phyloP scores from a whole-genome alignment of 768 basidiomycete species.

The Clitopilus passeckerianus region DNA sequence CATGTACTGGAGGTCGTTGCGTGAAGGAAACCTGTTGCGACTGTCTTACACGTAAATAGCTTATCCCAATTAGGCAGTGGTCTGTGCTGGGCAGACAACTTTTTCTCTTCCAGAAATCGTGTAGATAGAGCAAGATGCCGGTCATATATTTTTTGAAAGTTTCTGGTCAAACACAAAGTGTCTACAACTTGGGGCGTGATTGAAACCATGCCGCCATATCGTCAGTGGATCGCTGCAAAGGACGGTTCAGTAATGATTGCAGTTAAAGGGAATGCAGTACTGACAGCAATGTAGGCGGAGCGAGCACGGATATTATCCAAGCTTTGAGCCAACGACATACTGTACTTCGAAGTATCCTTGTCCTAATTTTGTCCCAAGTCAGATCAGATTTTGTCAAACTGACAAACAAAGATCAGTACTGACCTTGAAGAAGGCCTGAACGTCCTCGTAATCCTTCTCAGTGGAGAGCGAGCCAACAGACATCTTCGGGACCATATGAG shows the following conservation, averaged over 20 bases:
- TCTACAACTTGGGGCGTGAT: conserved; percentile 15
- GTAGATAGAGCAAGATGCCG: no score
- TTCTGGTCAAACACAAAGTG: neutral
- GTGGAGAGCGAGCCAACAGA: conserved; percentile 42
- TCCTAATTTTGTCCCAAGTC: conserved; percentile 29
- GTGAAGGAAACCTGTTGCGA: no score
- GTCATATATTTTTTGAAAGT: no score
- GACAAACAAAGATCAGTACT: conserved; percentile 7
- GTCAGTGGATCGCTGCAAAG: conserved; percentile 46
- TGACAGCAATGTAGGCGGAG: conserved; percentile 58
- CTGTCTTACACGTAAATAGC: no score
- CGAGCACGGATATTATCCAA: conserved; percentile 64
- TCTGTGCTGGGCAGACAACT: no score
- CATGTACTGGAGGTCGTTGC: no score
- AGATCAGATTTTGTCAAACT: conserved; percentile 11
- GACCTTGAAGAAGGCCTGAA: conserved; percentile 75
- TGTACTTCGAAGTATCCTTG: conserved; percentile 68
- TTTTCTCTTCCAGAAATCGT: no score
- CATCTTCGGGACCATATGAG: conserved; percentile 5
- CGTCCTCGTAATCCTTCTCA: conserved; percentile 57
- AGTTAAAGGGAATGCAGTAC: conserved; percentile 6
- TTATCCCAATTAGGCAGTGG: no score
- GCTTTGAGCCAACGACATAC: conserved; percentile 57
- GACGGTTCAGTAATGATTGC: neutral
- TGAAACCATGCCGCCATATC: conserved; percentile 56